Conservation (phyloP, 768 basidiomycete genomes). For the Suillus cothurnatus region DNA sequence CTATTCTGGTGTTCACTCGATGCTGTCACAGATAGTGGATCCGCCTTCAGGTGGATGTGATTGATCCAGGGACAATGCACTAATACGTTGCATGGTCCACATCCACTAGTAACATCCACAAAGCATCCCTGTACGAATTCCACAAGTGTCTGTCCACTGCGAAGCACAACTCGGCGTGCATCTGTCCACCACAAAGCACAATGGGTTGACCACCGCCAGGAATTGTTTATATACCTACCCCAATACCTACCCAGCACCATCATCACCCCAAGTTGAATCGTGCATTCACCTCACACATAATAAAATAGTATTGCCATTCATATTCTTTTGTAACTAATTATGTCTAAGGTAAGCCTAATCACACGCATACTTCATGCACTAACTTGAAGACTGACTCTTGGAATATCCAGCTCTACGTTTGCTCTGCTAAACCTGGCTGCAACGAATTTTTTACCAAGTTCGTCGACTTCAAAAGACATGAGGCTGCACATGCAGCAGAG, state of each 20-base stretch:
- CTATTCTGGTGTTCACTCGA: neutral
- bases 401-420: conserved; percentile 14
- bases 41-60: no score
- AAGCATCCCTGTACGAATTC: neutral
- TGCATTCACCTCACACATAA: neutral
- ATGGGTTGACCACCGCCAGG: neutral
- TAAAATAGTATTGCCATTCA: neutral
- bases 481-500: neutral
- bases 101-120: neutral
- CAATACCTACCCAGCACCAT: neutral
- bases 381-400: neutral
- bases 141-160: neutral
- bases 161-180: neutral
- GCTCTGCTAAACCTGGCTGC: conserved; percentile 16
- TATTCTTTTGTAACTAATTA: neutral
- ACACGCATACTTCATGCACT: neutral
- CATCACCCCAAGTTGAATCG: neutral
- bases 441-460: conserved; percentile 16
- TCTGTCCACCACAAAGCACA: neutral
- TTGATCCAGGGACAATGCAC: neutral
- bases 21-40: neutral
- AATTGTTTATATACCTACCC: neutral
- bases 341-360: neutral
- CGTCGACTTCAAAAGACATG: conserved; percentile 26
- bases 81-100: neutral